Percentiles rank a stretch among this genome's conserved stretches.
phyloP scores from a whole-genome alignment of 2,329 filamentous ascomycete species.

The Didymella pinodella region DNA sequence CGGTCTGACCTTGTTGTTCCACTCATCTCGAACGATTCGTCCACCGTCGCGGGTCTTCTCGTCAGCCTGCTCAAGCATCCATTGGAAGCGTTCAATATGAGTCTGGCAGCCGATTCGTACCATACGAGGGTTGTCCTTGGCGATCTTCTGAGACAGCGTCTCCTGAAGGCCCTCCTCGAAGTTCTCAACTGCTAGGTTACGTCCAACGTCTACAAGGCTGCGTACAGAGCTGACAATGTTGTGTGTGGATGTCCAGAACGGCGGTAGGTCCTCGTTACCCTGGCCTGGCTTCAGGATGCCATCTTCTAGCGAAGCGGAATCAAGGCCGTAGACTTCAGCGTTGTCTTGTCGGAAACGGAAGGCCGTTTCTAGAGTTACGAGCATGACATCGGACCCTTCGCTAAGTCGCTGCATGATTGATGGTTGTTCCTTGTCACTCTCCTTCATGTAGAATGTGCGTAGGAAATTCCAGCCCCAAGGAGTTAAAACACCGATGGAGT shows the following conservation, averaged over 20 bases:
- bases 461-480: constrained; percentile 73
- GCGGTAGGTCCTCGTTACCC: constrained; percentile 73
- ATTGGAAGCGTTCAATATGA: constrained; percentile 66
- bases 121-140: constrained; percentile 56
- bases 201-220: constrained; percentile 53
- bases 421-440: constrained; percentile 65
- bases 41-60: constrained; percentile 59
- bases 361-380: constrained; percentile 68
- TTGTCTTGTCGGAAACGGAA: constrained; percentile 77
- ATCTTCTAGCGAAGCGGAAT: constrained; percentile 65
- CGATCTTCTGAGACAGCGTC: constrained; percentile 56
- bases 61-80: constrained; percentile 63
- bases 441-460: constrained; percentile 77
- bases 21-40: constrained; percentile 55
- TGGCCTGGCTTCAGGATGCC: constrained; percentile 54
- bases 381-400: constrained; percentile 80
- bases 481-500: constrained; percentile 75
- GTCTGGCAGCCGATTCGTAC: constrained; percentile 66
- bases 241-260: constrained; percentile 83
- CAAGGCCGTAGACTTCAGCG: constrained; percentile 75
- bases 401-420: constrained; percentile 56
- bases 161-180: constrained; percentile 50
- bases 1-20: constrained; percentile 51
- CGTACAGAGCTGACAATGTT: constrained; percentile 53
- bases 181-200: constrained; percentile 51